Evolutionary conservation across 2,329 filamentous ascomycete species (phyloP), one percentile per base, ranked within the genome.

Genomic region (Penicillium sp.): DNA sequence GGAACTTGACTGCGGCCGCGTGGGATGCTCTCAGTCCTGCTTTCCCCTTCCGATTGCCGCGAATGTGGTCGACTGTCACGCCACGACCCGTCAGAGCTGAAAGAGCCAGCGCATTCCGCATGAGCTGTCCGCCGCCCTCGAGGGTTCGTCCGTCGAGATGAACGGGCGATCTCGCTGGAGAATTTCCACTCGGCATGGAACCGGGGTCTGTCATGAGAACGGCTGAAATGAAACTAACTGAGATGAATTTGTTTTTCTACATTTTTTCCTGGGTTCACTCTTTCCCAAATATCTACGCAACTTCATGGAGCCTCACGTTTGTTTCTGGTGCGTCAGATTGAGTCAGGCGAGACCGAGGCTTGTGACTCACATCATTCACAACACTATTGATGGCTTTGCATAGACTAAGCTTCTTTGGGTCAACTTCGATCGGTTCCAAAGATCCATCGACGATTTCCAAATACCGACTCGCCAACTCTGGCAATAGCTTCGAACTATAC

Each of bases 91-190:
- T 81, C 14, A 85, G 70, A 5, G 79, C 77, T 1, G 82, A 80
- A 2, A 85, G 68, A 13, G 77, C 76, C 8, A 84, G 59, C 2
- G 81, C 80, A 46, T 81, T 76, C 20, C 83, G 81, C 39, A 85
- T 71, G 2, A 86, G 73, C 64, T 86, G 83, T 13, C 83, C 83
- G 24, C 83, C 83, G 35, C 82, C 83, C 75, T 86, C 82, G 18
- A 85, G 77, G 3, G 76, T 82, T 16, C 76, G 76, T 43, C 83
- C 82, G 62, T 82, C 76, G 10, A 85, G 67, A 44, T 71, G 63
- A 24, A 79, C 47, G 36, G 46, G 33, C n/a, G 41, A 33, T 53
- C 20, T 36, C 30, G n/a, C 52, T 42, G 45, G 45, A 14, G 49
- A 14, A 16, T 10, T 27, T 45, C 39, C 36, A 56, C 27, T 39